Conservation (phyloP, 805 yeast genomes). For the Wickerhamomyces silvicola region DNA sequence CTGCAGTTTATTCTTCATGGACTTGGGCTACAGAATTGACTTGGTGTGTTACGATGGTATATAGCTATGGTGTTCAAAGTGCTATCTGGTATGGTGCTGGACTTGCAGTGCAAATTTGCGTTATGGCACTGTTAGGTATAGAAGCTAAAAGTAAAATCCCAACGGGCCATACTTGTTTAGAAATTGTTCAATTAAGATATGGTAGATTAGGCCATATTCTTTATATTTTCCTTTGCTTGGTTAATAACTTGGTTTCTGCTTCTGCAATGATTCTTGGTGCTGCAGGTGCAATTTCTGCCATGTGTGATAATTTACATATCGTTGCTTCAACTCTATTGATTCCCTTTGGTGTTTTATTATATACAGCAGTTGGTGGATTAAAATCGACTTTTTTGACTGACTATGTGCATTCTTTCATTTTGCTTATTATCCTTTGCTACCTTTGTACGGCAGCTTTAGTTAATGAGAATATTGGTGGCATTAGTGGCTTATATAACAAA, state of each 20-base stretch:
- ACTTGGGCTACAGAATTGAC: slow-evolving; percentile 37
- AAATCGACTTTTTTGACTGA: slow-evolving; percentile 45
- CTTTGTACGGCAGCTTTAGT: slow-evolving; percentile 26
- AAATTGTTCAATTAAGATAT: slow-evolving; percentile 29
- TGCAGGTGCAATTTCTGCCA: slow-evolving; percentile 29
- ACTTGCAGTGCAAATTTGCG: slow-evolving; percentile 29
- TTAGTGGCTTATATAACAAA: slow-evolving; percentile 34
- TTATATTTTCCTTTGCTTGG: slow-evolving; percentile 27
- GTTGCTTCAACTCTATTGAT: slow-evolving; percentile 37
- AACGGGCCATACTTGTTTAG: slow-evolving; percentile 33
- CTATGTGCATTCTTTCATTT: slow-evolving; percentile 40
- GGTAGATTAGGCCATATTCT: slow-evolving; percentile 30
- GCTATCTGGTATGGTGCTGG: slow-evolving; percentile 29
- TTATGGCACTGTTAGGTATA: slow-evolving; percentile 29
- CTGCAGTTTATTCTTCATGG: slow-evolving; percentile 39
- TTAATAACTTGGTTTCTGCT: slow-evolving; percentile 29
- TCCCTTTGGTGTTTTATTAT: slow-evolving; percentile 40
- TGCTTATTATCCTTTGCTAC: slow-evolving; percentile 29
- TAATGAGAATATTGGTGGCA: slow-evolving; percentile 34
- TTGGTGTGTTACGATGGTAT: slow-evolving; percentile 30
- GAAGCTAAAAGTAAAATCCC: slow-evolving; percentile 33
- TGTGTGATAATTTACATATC: slow-evolving; percentile 33
- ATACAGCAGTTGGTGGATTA: slow-evolving; percentile 42
- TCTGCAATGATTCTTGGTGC: slow-evolving; percentile 35
- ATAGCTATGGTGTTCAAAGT: slow-evolving; percentile 33